Evolutionary conservation across 768 basidiomycete species (phyloP), one percentile per base, ranked within the genome.

Genomic region (Punctularia strigosozonata): DNA sequence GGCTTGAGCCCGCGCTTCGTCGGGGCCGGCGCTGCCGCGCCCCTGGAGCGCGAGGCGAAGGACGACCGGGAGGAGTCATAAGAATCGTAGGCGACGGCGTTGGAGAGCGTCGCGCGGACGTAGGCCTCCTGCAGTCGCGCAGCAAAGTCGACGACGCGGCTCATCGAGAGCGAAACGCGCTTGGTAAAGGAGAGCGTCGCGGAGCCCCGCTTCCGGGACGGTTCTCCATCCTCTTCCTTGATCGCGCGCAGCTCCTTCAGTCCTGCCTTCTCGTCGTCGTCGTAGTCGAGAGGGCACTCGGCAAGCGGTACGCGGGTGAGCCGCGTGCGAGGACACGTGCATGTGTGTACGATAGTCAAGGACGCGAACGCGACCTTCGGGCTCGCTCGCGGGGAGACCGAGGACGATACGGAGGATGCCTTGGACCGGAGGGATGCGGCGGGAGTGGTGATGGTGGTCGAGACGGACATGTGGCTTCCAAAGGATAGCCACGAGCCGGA

Each of bases 71-170:
- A 31, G 41, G 31, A 38, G 20, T 51, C 40, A 31, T 42, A 35
- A 17, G 37, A 14, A 5, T 14, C 10, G 19, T 8, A 8, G 33
- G 33, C 60, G 39, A 65, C 62, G 21, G 65, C 54, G 52, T 71
- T 72, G n/a, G n/a, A n/a, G 51, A 71, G 55, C 4, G 75, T 66
- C 23, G 73, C 69, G 32, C 61, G 57, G 43, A 78, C 65, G 46
- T 77, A 80, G 25, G 69, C 73, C 15, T 59, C 62, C 52, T 80
- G 77, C 47, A 80, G 60, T 8, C 68, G 68, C 42, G 65, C 66
- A 5, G 75, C 78, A 0, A 71, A 57, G 48, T 66, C 69, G 30
- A 77, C 54, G 34, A 78, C 52, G 34, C 60, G 61, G 15, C 54
- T 43, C 12, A 66, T 60, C 3, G 65, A 65, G 36, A 58, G 57